A percentile compares a stretch with the other conserved stretches of the same genome.
Conservation (phyloP, 768 basidiomycete genomes). For the Xanthoconium stramineum region DNA sequence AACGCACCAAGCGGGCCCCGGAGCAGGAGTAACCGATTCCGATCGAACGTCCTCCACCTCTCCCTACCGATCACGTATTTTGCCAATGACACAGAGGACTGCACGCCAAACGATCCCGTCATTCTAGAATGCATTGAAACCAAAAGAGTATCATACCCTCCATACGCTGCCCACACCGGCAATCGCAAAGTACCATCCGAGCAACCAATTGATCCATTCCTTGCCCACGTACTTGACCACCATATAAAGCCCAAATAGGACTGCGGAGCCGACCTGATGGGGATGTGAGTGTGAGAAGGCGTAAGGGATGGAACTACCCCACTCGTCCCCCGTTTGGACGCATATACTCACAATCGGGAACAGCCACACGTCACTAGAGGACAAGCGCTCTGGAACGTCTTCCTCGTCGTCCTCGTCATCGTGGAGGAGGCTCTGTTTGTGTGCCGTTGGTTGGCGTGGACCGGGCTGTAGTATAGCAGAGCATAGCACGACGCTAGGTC, state of each 20-base stretch:
- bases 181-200: slow-evolving; percentile 73
- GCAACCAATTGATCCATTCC: slow-evolving; percentile 78
- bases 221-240: slow-evolving; percentile 73
- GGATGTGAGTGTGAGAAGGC: background rate
- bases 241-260: slow-evolving; percentile 65
- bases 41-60: slow-evolving; percentile 59
- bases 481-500: background rate
- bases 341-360: slow-evolving; percentile 63
- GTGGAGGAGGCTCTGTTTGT: slow-evolving; percentile 22
- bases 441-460: background rate
- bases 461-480: slow-evolving; percentile 2
- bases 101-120: background rate
- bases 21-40: slow-evolving; percentile 40
- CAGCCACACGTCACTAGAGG: slow-evolving; percentile 67
- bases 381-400: slow-evolving; percentile 54
- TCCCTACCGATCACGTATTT: slow-evolving; percentile 46
- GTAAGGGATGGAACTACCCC: background rate
- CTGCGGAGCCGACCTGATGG: slow-evolving; percentile 62
- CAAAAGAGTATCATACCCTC: slow-evolving; percentile 39
- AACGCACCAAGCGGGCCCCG: slow-evolving; percentile 45
- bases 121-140: background rate
- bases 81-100: slow-evolving; percentile 53
- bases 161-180: slow-evolving; percentile 65
- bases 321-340: background rate
- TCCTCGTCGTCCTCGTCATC: slow-evolving; percentile 53